phyloP scores from a whole-genome alignment of 1,284 basidiomycete species.

The Quambalaria eucalypti region DNA sequence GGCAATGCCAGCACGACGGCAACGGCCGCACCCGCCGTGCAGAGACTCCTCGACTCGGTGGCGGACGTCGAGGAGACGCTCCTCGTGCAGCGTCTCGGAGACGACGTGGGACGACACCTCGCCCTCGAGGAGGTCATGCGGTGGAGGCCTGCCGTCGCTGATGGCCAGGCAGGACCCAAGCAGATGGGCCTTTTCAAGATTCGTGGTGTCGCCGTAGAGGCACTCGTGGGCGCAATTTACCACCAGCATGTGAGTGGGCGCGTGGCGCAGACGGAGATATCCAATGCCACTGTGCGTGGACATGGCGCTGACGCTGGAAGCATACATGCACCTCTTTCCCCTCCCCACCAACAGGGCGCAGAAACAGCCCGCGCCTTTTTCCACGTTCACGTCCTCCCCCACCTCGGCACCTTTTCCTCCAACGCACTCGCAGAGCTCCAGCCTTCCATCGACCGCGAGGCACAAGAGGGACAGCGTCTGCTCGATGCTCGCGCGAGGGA shows the following conservation, averaged over 20 bases:
- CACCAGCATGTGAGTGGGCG: slow-evolving; percentile 18
- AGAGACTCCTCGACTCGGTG: background rate
- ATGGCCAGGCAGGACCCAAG: slow-evolving; percentile 22
- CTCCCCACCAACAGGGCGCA: slow-evolving; percentile 8
- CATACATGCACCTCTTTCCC: background rate
- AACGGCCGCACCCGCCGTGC: background rate
- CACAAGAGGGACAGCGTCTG: background rate
- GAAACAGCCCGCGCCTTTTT: slow-evolving; percentile 17
- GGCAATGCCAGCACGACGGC: background rate
- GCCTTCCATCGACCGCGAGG: background rate
- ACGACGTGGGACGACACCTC: slow-evolving; percentile 28
- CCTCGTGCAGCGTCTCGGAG: slow-evolving; percentile 33
- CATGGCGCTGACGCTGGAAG: background rate
- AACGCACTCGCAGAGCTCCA: background rate
- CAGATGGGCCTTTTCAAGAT: slow-evolving; percentile 44
- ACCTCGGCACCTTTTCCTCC: slow-evolving; percentile 6
- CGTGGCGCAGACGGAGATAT: background rate
- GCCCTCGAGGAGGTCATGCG: slow-evolving; percentile 44
- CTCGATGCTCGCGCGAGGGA: no score
- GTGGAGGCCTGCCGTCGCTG: slow-evolving; percentile 38
- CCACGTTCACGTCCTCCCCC: slow-evolving; percentile 10
- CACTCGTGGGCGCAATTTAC: slow-evolving; percentile 44
- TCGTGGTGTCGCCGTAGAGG: slow-evolving; percentile 42
- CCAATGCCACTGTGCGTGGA: no score
- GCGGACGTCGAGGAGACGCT: slow-evolving; percentile 22